phyloP scores from a whole-genome alignment of 768 basidiomycete genomes.

The Hydnomerulius pinastri region DNA sequence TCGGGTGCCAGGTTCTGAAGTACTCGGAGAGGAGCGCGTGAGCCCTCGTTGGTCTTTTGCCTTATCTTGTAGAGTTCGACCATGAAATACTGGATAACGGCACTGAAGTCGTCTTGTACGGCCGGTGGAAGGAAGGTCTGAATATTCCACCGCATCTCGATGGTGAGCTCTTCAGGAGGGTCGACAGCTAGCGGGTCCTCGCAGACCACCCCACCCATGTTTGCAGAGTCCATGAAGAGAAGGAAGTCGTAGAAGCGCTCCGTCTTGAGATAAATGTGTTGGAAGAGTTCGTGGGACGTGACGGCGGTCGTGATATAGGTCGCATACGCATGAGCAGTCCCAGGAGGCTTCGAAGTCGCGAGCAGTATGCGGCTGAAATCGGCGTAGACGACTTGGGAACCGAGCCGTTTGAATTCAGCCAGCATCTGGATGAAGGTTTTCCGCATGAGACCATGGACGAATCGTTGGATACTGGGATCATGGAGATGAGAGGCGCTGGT shows the following conservation, averaged over 20 bases:
- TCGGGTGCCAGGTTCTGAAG: constrained; percentile 69
- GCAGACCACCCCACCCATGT: constrained; percentile 88
- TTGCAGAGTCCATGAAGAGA: constrained; percentile 94
- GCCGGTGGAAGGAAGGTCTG: constrained; percentile 83
- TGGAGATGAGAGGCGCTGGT: constrained; percentile 84
- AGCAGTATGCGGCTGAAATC: constrained; percentile 91
- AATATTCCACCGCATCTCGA: constrained; percentile 94
- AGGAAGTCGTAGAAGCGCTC: constrained; percentile 92
- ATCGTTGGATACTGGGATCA: constrained; percentile 90
- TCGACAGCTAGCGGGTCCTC: constrained; percentile 72
- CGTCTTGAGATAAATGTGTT: constrained; percentile 85
- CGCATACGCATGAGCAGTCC: constrained; percentile 93
- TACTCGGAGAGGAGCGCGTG: constrained; percentile 71
- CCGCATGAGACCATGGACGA: constrained; percentile 93
- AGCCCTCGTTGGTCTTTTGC: constrained; percentile 57
- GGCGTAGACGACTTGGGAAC: constrained; percentile 90
- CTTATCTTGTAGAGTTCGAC: constrained; percentile 79
- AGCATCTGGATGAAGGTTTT: constrained; percentile 97
- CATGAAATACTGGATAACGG: constrained; percentile 79
- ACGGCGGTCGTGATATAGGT: constrained; percentile 94
- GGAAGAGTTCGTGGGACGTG: constrained; percentile 93
- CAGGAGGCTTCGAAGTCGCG: constrained; percentile 93
- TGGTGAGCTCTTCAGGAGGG: constrained; percentile 63
- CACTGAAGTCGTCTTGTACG: constrained; percentile 75
- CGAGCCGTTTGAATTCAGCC: constrained; percentile 94